phyloP scores from a whole-genome alignment of 352 stramenopile genomes.

The Phytophthora fragariaefolia region DNA sequence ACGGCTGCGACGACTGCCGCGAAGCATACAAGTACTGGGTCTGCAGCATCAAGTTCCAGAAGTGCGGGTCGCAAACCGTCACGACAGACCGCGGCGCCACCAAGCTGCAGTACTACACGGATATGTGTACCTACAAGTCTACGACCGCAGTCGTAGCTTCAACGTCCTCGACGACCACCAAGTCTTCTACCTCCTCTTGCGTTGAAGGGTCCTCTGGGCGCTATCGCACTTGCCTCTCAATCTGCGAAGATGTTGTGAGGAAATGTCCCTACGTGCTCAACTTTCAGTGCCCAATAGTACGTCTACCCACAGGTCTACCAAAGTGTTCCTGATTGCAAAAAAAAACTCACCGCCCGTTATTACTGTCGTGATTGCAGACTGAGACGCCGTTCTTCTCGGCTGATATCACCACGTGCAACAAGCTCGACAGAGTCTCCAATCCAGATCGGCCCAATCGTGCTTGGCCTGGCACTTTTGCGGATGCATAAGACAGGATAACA shows the following conservation, averaged over 20 bases:
- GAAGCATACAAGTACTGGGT: slow-evolving; percentile 92
- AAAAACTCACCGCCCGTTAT: slow-evolving; percentile 3
- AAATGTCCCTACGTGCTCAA: slow-evolving; percentile 89
- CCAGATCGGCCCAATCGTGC: slow-evolving; percentile 66
- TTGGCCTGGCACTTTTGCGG: slow-evolving; percentile 82
- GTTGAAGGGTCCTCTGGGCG: slow-evolving; percentile 54
- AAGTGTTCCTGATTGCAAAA: background rate
- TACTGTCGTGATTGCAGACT: slow-evolving; percentile 40
- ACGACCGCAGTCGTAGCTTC: slow-evolving; percentile 6
- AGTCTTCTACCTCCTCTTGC: slow-evolving; percentile 29
- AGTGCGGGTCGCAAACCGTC: slow-evolving; percentile 49
- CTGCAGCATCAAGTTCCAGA: slow-evolving; percentile 87
- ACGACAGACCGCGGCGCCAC: slow-evolving; percentile 22
- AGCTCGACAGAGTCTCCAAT: slow-evolving; percentile 71
- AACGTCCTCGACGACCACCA: slow-evolving; percentile 8
- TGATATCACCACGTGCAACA: slow-evolving; percentile 78
- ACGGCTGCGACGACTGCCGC: slow-evolving; percentile 82
- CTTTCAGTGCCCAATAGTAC: slow-evolving; percentile 79
- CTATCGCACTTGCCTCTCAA: slow-evolving; percentile 74
- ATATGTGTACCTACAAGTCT: slow-evolving; percentile 41
- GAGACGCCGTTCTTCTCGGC: slow-evolving; percentile 79
- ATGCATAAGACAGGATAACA: slow-evolving; percentile 35
- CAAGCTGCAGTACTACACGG: slow-evolving; percentile 21
- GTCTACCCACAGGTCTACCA: background rate
- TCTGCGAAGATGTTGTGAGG: slow-evolving; percentile 86